phyloP scores from a whole-genome alignment of 805 yeast genomes.

The Ogataea pini region DNA sequence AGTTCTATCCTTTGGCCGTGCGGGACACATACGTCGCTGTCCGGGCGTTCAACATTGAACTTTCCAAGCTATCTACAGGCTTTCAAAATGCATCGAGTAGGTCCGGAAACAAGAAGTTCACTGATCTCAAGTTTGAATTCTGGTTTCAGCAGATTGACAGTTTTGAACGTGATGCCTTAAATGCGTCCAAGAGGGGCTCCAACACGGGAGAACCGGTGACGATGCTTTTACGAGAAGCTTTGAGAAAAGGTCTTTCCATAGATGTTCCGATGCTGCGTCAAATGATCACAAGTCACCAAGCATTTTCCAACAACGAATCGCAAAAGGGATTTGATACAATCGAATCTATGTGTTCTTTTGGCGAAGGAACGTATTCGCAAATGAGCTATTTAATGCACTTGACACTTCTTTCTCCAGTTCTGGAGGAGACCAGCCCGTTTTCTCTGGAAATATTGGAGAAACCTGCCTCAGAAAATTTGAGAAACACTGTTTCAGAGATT shows the following conservation, averaged over 20 bases:
- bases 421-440: conserved; percentile 49
- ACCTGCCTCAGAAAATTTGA: conserved; percentile 33
- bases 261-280: conserved; percentile 58
- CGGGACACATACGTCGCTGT: conserved; percentile 64
- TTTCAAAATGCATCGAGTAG: conserved; percentile 14
- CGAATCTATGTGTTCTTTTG: conserved; percentile 68
- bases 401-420: conserved; percentile 52
- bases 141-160: conserved; percentile 67
- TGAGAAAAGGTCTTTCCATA: conserved; percentile 49
- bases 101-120: conserved; percentile 36
- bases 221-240: conserved; percentile 53
- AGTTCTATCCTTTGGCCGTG: conserved; percentile 66
- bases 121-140: conserved; percentile 62
- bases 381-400: conserved; percentile 67
- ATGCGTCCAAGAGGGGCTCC: background rate
- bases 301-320: conserved; percentile 48
- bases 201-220: conserved; percentile 60
- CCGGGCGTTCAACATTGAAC: conserved; percentile 64
- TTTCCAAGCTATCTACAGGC: conserved; percentile 36
- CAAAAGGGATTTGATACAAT: conserved; percentile 43
- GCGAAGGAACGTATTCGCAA: conserved; percentile 80
- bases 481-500: conserved; percentile 50
- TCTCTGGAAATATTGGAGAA: conserved; percentile 49
- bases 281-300: conserved; percentile 58
- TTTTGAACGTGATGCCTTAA: conserved; percentile 26